Evolutionary conservation across 106 monocot genomes (phyloP).

Genomic region (Platanthera zijinensis): DNA sequence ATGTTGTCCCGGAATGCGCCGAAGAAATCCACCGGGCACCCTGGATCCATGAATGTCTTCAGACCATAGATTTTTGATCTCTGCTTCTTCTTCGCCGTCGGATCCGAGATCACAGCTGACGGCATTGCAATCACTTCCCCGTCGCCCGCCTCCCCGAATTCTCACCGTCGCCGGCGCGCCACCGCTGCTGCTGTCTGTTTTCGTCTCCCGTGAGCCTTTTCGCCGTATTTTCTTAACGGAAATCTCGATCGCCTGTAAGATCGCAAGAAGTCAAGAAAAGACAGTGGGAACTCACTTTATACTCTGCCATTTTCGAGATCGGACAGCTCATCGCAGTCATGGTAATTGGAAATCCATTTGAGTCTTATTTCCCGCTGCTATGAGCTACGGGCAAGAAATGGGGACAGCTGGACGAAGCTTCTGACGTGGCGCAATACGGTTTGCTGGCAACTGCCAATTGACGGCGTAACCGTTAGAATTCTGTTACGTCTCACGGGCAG

Average conservation of each 20-base stretch:
- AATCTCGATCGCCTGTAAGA: not conserved
- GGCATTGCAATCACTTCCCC: not conserved
- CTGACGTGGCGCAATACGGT: too few species aligned
- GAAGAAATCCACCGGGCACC: conserved; percentile 32
- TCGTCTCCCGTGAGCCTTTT: not conserved
- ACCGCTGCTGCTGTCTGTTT: not conserved
- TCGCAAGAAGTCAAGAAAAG: not conserved
- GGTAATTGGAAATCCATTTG: not conserved
- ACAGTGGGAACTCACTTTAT: not conserved
- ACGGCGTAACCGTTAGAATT: conserved; percentile 5
- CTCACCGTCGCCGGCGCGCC: conserved; percentile 1
- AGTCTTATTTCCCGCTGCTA: not conserved
- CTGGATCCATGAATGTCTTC: conserved; percentile 45
- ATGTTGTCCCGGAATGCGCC: conserved; percentile 92
- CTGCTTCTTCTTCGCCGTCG: conserved; percentile 13
- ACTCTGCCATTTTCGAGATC: not conserved
- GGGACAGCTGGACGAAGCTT: too few species aligned
- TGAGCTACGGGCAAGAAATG: not conserved
- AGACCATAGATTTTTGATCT: conserved; percentile 43
- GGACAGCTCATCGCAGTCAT: not conserved
- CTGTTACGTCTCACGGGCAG: not conserved
- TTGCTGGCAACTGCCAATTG: not conserved
- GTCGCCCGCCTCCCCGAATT: not conserved
- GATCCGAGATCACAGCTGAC: conserved; percentile 14
- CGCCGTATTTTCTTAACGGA: not conserved